Conservation (phyloP, 2,329 filamentous ascomycete species). For the Metarhizium humberi region DNA sequence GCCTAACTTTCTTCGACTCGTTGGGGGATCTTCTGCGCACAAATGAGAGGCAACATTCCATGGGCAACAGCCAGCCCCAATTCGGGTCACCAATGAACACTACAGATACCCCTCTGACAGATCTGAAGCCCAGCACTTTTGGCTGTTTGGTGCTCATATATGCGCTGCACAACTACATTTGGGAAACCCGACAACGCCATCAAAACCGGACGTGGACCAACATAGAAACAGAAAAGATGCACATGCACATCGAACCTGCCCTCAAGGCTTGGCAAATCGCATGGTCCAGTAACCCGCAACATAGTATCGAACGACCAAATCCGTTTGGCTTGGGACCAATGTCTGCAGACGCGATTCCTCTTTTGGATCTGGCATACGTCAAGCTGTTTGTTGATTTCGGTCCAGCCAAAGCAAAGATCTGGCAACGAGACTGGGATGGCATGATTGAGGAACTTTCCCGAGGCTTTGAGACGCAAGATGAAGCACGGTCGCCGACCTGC, state of each 20-base stretch:
- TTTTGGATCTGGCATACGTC: slow-evolving; percentile 87
- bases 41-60: slow-evolving; percentile 47
- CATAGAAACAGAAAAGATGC: slow-evolving; percentile 92
- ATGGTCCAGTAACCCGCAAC: slow-evolving; percentile 79
- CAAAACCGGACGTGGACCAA: slow-evolving; percentile 83
- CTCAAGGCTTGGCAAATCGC: slow-evolving; percentile 89
- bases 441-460: slow-evolving; percentile 81
- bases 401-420: slow-evolving; percentile 84
- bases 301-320: slow-evolving; percentile 77
- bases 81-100: not conserved
- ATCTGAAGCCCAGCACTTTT: slow-evolving; percentile 78
- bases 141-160: slow-evolving; percentile 89
- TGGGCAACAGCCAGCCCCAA: slow-evolving; percentile 18
- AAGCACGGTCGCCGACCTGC: slow-evolving; percentile 50
- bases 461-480: slow-evolving; percentile 65
- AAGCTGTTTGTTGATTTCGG: slow-evolving; percentile 90
- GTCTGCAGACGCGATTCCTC: slow-evolving; percentile 81
- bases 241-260: slow-evolving; percentile 87
- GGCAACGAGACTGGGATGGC: slow-evolving; percentile 86
- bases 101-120: slow-evolving; percentile 43
- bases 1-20: slow-evolving; percentile 71
- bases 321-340: slow-evolving; percentile 73
- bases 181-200: slow-evolving; percentile 89
- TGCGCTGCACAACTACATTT: slow-evolving; percentile 94
- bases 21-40: slow-evolving; percentile 73